Evolutionary conservation across 2,329 filamentous ascomycete species (phyloP), one percentile per base, ranked within the genome.

Genomic region (Endoconidiophora laricicola): DNA sequence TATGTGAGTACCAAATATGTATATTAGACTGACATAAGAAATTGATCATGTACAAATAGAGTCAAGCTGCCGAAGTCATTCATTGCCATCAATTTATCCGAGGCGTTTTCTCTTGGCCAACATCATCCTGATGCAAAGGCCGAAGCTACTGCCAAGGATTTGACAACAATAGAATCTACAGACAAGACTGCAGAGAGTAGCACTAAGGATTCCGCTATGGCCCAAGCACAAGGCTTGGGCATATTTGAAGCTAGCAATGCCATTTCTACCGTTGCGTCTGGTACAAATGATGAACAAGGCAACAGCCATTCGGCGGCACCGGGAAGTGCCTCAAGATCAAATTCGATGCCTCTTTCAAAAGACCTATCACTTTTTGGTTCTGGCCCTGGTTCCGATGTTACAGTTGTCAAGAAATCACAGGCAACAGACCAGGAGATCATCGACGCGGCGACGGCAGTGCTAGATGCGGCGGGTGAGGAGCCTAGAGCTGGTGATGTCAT

Each of bases 11-110:
- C 10, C 5, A 22, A 10, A 38, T 4, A 22, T 16, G 16, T 4
- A 24, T 7, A 22, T 16, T 39, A 18, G 29, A 33, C 42, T 50
- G 54, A 56, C 49, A 50, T 41, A 12, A 22, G 16, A 18, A 18
- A 18, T 18, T 50, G 42, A 16, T 44, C 29, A 50, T 53, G 44
- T 46, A 24, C n/a, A n/a, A 56, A 29, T 56, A 79, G 76, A 60
- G 77, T 81, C 56, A 80, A 80, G 65, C 60, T 81, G 10, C 77
- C 77, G 48, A 80, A 80, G 64, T 78, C 74, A 1, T 81, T 81
- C 60, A 64, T 79, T 43, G 76, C 77, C 2, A 74, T 81, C 54
- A 81, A 80, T 57, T 62, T 81, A 7, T 79, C 75, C 6, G 75
- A 79, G 52, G 74, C 75, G 3, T 79, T 79, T 56, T 72, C 69